Evolutionary conservation across 1,284 basidiomycete species (phyloP), one percentile per base, ranked within the genome.

Genomic region (Pyrrhoderma noxium): DNA sequence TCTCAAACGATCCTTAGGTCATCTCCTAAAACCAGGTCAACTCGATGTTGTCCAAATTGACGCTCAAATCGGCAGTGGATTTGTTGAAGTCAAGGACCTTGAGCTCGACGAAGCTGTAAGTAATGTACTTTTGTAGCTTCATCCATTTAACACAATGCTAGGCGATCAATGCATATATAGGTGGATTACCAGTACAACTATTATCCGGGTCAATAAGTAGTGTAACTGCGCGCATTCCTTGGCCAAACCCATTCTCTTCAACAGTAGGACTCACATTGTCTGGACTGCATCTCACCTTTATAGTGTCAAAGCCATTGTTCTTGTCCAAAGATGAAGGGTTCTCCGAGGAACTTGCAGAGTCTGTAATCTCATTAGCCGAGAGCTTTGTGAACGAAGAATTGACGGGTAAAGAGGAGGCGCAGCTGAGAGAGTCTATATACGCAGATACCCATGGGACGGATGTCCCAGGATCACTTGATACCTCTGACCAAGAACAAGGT

Each of bases 51-150:
- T 85, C 52, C 82, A 93, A 66, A 86, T 97, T 61, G 92, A 96
- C 61, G 89, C 92, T 21, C 92, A 95, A 65, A 86, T 97, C 59
- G 86, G 89, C 7, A 87, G 84, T 42, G 94, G 94, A 13, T 84
- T 80, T 62, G 80, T 97, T 13, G 89, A 93, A 67, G 76, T 97
- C 25, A 84, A 85, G 56, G 81, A 91, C 59, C 71, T 97, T 42
- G 82, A 92, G 64, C 69, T 97, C 39, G 81, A 93, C 63, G 74
- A 76, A 43, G 71, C 82, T 61, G 93, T 88, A 61, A 66, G 83
- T 74, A 45, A 22, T 16, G 41, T 37, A 47, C 22, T 2, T 18
- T 22, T 23, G 36, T 8, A 49, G 16, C 27, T 19, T 3, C 8
- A 22, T 39, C 39, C 31, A 34, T 16, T 46, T 51, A 52, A 52